Base-by-base conservation (phyloP, 805 yeast genomes). In the Kuraishia piskuri region DNA sequence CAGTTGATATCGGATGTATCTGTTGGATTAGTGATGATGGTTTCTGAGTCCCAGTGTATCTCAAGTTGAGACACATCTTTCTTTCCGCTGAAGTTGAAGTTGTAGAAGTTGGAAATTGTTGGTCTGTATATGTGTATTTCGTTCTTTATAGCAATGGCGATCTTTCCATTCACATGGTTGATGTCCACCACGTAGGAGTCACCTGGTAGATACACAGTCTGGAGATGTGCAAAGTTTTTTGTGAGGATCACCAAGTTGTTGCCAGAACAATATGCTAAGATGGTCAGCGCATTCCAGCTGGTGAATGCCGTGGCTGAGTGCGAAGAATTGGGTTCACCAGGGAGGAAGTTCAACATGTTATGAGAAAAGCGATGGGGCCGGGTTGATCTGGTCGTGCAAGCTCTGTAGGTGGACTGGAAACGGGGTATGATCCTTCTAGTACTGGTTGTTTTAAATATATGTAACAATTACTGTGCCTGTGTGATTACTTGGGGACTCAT, bases 241-340 rank as follows among this genome's bases (percentile, higher is more conserved):
- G 85, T 74, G 2, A 84, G 64, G 3, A 87, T 76, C 36, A 92
- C 86, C 58, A 92, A 72, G 64, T 89, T 90, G 68, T 90, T 90
- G 0, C 96, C 97, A 1, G 97, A 88, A 54, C 90, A 87, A 65
- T 92, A 92, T 1, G 82, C 83, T 36, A 87, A 68, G 1, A 90
- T 67, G 51, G 81, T 78, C 55, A 80, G 81, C 10, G 74, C 73
- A 53, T 80, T 81, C 96, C 96, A 90, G 44, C 71, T 68, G 6
- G 75, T 78, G 55, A 82, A 84, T 46, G 80, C 72, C 22, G 82
- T 77, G 0, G 89, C 71, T 58, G 78, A 79, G 14, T 72, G 73
- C 1, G 79, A 64, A 48, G 72, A 67, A 64, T 84, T 86, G 20
- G 94, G 94, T 63, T 88, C 88, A 1, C 97, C 97, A 1, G 97